A percentile compares a stretch with the other conserved stretches of the same genome.
phyloP scores from a whole-genome alignment of 2,329 filamentous ascomycete species.

The Colletotrichum aenigma region DNA sequence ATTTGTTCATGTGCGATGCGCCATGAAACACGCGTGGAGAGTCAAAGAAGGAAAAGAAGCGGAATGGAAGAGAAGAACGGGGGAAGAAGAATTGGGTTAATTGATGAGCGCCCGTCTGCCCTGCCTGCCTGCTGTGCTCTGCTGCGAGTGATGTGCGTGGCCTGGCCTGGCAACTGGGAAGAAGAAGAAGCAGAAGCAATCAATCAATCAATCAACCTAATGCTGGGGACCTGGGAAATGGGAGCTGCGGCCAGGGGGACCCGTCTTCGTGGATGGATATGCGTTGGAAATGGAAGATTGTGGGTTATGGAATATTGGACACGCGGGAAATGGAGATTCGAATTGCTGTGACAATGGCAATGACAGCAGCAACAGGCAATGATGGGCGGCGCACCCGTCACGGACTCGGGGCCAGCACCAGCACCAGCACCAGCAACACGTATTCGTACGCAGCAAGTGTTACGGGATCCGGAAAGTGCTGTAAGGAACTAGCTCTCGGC shows the following conservation, averaged over 20 bases:
- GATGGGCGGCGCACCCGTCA: background rate
- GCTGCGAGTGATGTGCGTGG: background rate
- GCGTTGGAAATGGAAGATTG: background rate
- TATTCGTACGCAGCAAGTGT: background rate
- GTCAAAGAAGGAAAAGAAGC: constrained; percentile 4
- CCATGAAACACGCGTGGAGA: constrained; percentile 1
- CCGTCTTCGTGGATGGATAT: background rate
- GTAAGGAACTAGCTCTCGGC: background rate
- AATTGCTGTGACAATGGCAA: background rate
- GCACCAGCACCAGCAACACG: background rate
- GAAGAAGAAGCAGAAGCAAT: background rate
- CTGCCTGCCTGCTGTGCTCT: background rate
- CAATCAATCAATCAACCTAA: background rate
- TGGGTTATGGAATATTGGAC: background rate
- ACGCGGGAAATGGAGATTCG: background rate
- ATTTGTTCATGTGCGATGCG: background rate
- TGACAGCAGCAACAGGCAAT: background rate
- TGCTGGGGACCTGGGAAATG: background rate
- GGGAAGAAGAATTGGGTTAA: background rate
- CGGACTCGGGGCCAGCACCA: background rate
- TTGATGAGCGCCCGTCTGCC: background rate
- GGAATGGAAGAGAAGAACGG: background rate
- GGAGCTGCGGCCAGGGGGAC: background rate
- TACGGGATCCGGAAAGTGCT: background rate
- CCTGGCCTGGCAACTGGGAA: background rate